Conservation (phyloP, 2,329 filamentous ascomycete species). For the Calonectria pseudoturangicola region DNA sequence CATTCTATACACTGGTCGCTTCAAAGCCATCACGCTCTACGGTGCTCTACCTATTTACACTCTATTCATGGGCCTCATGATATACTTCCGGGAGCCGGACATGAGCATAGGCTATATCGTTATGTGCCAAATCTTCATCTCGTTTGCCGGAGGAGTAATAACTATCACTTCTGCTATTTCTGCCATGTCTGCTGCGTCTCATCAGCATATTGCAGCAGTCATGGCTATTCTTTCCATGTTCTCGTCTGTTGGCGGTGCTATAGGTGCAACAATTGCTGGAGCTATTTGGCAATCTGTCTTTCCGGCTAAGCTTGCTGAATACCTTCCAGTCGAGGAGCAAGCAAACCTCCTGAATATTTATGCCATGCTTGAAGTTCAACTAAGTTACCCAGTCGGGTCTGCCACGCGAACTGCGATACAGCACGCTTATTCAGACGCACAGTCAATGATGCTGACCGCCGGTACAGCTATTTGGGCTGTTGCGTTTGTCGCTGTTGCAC, state of each 20-base stretch:
- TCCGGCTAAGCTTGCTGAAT: slow-evolving; percentile 67
- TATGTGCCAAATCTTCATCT: slow-evolving; percentile 63
- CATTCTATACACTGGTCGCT: slow-evolving; percentile 57
- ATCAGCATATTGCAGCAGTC: slow-evolving; percentile 73
- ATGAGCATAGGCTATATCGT: slow-evolving; percentile 59
- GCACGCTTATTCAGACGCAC: slow-evolving; percentile 72
- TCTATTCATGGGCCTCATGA: slow-evolving; percentile 57
- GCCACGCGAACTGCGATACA: slow-evolving; percentile 73
- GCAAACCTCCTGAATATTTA: slow-evolving; percentile 68
- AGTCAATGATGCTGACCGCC: slow-evolving; percentile 67
- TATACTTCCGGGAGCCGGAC: slow-evolving; percentile 59
- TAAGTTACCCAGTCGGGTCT: slow-evolving; percentile 70
- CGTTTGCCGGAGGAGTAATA: slow-evolving; percentile 52
- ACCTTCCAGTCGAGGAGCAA: slow-evolving; percentile 67
- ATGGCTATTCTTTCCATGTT: slow-evolving; percentile 75
- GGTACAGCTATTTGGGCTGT: slow-evolving; percentile 65
- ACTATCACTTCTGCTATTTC: slow-evolving; percentile 58
- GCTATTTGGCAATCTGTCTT: slow-evolving; percentile 78
- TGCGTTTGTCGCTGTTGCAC: slow-evolving; percentile 61
- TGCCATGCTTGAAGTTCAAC: slow-evolving; percentile 70
- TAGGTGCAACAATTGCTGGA: slow-evolving; percentile 74
- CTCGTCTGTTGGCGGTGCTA: slow-evolving; percentile 74
- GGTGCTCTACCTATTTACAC: slow-evolving; percentile 57
- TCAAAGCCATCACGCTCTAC: slow-evolving; percentile 57
- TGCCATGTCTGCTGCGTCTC: slow-evolving; percentile 57